Evolutionary conservation across 768 basidiomycete species (phyloP), one percentile per base, ranked within the genome.

Genomic region (Russula compacta): DNA sequence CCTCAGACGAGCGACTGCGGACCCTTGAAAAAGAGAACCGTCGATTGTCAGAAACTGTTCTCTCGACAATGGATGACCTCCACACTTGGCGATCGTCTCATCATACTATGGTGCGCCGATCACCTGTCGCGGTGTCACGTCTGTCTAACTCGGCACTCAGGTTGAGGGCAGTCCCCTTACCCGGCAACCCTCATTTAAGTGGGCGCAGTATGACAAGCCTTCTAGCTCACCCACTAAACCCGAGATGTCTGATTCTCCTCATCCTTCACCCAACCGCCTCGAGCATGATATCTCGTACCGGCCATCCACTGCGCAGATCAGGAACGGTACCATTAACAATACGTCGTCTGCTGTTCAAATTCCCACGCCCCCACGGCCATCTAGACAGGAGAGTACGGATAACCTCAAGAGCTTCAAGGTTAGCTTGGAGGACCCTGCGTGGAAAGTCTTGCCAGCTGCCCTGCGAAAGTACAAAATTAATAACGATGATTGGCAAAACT

Each of bases 401-500:
- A 92, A 90, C 67, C 78, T 92, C 64, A 92, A 95, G 76, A 92
- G 88, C 69, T 98, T 99, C 83, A 93, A 95, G 73, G 95, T 99
- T 61, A 97, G 91, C 66, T 73, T 99, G 59, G 95, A 98, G 57
- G 97, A 99, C 71, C 97, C 97, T 0, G 97, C 95, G 36, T 98
- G 91, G 88, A 98, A 98, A 71, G 97, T 99, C 21, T 77, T 99
- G 15, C 97, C 97, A 1, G 97, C 97, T 0, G 97, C 97, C 15
- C 77, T 99, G 64, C 98, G 98, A 76, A 98, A 98, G 73, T 99
- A 99, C 73, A 94, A 92, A 70, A 98, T 98, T 74, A 93, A 95
- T 72, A 92, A 92, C 67, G 97, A 98, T 65, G 95, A 91, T 72
- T 99, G 97, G 97, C 88, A 93, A 77, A 91, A 93, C 69, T 99